These are phyloP conservation scores for Epichloe gansuensis DNA, from an alignment of 2,329 filamentous ascomycete genomes.

Conservation along the genomic window DNA sequence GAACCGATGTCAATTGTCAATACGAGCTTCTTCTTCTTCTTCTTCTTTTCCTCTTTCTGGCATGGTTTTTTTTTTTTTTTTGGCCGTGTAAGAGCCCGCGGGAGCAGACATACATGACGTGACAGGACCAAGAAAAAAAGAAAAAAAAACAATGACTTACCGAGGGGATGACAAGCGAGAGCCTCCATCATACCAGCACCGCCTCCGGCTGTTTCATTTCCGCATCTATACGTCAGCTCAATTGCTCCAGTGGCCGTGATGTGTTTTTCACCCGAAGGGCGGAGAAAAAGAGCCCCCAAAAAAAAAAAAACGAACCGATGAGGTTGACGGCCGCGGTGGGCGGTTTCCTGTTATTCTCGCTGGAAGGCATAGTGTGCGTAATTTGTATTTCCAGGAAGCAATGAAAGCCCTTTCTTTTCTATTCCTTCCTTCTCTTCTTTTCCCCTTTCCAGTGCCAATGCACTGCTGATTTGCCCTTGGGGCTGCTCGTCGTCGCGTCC, in stretches of 20 bases:
- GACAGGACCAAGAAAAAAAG: slow-evolving; percentile 1
- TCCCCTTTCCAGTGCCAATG: too few species aligned
- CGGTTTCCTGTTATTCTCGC: slow-evolving; percentile 50
- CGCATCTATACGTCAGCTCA: not conserved
- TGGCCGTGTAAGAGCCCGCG: not conserved
- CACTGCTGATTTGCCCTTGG: too few species aligned
- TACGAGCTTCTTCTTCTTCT: not conserved
- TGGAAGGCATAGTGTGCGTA: slow-evolving; percentile 20
- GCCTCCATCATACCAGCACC: slow-evolving; percentile 99
- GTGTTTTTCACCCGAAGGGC: not conserved
- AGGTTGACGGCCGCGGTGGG: slow-evolving; percentile 81
- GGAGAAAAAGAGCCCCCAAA: not conserved
- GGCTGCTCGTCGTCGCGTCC: too few species aligned
- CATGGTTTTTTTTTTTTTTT: not conserved
- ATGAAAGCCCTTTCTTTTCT: too few species aligned
- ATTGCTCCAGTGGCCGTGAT: not conserved
- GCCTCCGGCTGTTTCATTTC: slow-evolving; percentile 58
- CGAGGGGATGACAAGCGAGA: slow-evolving; percentile 84
- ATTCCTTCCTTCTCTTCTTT: rapidly evolving
- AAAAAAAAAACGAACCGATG: slow-evolving; percentile 51
- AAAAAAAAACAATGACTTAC: slow-evolving; percentile 32
- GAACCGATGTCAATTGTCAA: not conserved
- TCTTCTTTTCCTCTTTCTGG: not conserved
- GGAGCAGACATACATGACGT: slow-evolving; percentile 3
- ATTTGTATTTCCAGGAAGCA: too few species aligned